Base-by-base conservation (phyloP, 495 filamentous ascomycete genomes). In the Lentithecium fluviatile region DNA sequence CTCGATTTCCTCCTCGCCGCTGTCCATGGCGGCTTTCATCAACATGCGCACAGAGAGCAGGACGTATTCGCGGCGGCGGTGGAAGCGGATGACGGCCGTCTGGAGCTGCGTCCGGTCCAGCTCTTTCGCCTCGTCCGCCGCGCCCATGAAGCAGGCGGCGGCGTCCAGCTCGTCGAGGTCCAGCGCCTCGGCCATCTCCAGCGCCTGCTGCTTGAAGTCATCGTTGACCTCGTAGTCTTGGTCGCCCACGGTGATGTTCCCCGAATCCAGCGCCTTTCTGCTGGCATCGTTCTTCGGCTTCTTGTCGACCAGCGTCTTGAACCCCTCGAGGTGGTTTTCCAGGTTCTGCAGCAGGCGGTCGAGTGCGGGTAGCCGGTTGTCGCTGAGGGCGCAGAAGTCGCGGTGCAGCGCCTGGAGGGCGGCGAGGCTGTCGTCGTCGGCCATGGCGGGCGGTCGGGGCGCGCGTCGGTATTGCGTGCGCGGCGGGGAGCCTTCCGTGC, bases 151-250 rank as follows among this genome's bases (percentile, higher is more conserved):
- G 23, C 95, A 75, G 46, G 79, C 72, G 6, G 91, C 89, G 20
- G 95, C 87, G 69, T 91, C 78, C 48, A 95, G 64, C 73, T 99
- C 94, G 74, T 99, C 93, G 25, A 99, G 79, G 64, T 95, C 83
- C 52, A 97, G 78, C 23, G 85, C 85, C 75, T 97, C 93, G 50
- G 92, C 89, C 37, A 97, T 74, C 69, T 88, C 80, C 17, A 92
- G 77, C 34, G 86, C 80, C 54, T 84, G 81, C 72, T 95, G 85
- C 71, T 90, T 81, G 72, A 97, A 97, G 66, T 93, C 85, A 40
- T 86, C 78, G 70, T 95, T 97, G 70, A 97, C 76, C n/a, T 80
- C 66, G 70, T 90, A 97, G 66, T 91, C 84, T 8, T 80, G 80
- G 57, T 86, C 86, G 64, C 82, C 80, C 57, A 94, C 69, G 17